Base-by-base conservation (phyloP, 345 rosid species). In the Limnanthes douglasii region DNA sequence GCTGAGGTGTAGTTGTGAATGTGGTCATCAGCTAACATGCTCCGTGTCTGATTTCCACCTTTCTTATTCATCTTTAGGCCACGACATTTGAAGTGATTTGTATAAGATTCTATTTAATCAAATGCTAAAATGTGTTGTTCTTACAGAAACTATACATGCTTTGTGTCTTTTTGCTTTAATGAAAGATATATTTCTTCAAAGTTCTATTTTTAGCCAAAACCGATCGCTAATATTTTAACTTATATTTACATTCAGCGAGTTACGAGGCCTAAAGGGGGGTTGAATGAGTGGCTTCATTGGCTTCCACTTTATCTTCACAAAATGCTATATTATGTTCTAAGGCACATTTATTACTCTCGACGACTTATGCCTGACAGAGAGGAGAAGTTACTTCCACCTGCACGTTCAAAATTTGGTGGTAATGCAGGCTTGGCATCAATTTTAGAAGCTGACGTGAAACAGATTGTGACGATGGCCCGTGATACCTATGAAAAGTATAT, bases 201-300 rank as follows among this genome's bases (percentile, higher is more conserved):
- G n/a, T n/a, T 32, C 7, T 3, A 10, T 21, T 32, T 18, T 28
- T 11, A 6, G 4, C 8, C 20, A 23, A 23, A 15, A 8, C 16
- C 1, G 8, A 2, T 28, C 15, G 33, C 4, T 17, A 21, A 27
- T 46, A 17, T 21, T 37, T 12, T 8, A 12, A 2, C 16, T 34
- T 18, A 5, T 8, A 24, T 21, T n/a, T n/a, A 14, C 19, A 22
- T 30, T 43, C 72, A 90, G 98, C 64, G 94, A 51, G 88, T 90
- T 44, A 80, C 85, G 6, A 69, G 98, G 51, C 98, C 98, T 3
- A 84, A 76, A 62, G 98, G 94, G 41, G 94, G 98, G 29, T 27
- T 85, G 6, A 66, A 90, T 44, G 96, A 84, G 43, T 84, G 94
- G 94, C 60, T 84, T 2, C 96, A 75, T 42, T 90, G 93, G 85